Conservation (phyloP, 306 rosid species). For the Cyclanthera cordifolia region DNA sequence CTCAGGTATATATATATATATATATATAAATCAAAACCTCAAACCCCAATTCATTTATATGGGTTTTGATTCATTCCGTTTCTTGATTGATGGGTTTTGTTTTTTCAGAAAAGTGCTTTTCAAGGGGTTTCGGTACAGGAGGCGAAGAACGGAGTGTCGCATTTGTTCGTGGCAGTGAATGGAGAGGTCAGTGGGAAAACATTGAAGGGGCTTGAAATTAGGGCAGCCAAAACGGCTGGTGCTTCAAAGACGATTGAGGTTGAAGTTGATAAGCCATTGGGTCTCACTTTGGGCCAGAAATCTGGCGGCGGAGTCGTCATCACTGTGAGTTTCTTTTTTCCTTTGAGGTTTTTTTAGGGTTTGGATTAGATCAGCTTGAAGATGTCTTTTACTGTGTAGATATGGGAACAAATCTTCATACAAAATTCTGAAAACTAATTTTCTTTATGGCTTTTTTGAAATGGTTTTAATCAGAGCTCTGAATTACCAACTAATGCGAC, state of each 20-base stretch:
- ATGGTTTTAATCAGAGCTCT: too few relatives aligned
- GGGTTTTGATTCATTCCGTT: too few relatives aligned
- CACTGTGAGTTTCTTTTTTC: slow-evolving; percentile 35
- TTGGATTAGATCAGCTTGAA: neutral
- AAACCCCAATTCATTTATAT: neutral
- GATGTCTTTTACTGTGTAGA: too few relatives aligned
- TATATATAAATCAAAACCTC: neutral
- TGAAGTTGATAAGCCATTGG: slow-evolving; percentile 94
- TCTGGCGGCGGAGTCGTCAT: slow-evolving; percentile 62
- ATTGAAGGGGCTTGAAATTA: slow-evolving; percentile 31
- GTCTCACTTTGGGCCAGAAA: slow-evolving; percentile 93
- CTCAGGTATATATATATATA: slow-evolving; percentile 28
- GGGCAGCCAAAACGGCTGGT: slow-evolving; percentile 64
- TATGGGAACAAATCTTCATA: too few relatives aligned
- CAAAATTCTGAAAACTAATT: too few relatives aligned
- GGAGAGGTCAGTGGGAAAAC: slow-evolving; percentile 16
- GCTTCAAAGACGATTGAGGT: slow-evolving; percentile 76
- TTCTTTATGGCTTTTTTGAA: too few relatives aligned
- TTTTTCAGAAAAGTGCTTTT: slow-evolving; percentile 49
- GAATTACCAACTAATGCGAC: too few relatives aligned
- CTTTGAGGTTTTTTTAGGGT: neutral
- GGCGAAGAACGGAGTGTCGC: slow-evolving; percentile 41
- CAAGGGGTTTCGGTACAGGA: slow-evolving; percentile 65
- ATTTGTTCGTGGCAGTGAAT: slow-evolving; percentile 25
- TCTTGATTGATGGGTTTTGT: neutral